Evolutionary conservation across 768 basidiomycete genomes (phyloP).

Genomic region (Tylopilus intermedius): DNA sequence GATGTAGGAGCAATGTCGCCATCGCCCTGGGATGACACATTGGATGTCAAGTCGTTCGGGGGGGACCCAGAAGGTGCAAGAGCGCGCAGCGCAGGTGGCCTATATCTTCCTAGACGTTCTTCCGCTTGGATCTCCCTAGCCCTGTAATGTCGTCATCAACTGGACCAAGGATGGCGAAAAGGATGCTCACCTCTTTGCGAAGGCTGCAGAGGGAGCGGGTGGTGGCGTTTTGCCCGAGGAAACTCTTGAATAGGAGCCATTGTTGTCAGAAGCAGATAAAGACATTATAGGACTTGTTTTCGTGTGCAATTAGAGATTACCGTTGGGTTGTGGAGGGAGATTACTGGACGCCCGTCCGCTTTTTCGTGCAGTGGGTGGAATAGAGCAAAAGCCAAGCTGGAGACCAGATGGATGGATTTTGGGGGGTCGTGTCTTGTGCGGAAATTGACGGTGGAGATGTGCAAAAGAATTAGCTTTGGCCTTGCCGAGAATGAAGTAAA

Average conservation of each 20-base stretch:
- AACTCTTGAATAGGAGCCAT: conserved; percentile 74
- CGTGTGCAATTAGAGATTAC: conserved; percentile 79
- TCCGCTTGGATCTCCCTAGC: conserved; percentile 83
- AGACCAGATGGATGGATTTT: conserved; percentile 16
- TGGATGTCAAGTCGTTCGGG: conserved; percentile 60
- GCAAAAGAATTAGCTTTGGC: conserved; percentile 30
- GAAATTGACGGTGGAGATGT: conserved; percentile 21
- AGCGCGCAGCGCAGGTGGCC: conserved; percentile 73
- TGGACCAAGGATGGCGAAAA: conserved; percentile 13
- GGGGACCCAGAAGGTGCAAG: conserved; percentile 67
- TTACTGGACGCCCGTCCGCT: conserved; percentile 31
- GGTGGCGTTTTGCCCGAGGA: conserved; percentile 87
- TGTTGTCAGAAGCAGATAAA: conserved; percentile 81
- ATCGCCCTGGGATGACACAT: conserved; percentile 56
- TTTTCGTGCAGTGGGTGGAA: conserved; percentile 30
- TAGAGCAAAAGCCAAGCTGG: conserved; percentile 20
- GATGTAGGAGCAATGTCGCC: conserved; percentile 57
- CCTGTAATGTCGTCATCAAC: conserved; percentile 37
- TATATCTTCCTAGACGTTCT: conserved; percentile 66
- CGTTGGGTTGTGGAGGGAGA: conserved; percentile 33
- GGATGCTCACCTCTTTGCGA: conserved; percentile 68
- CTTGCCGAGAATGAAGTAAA: conserved; percentile 25
- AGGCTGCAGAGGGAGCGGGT: conserved; percentile 85
- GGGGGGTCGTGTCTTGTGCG: conserved; percentile 26
- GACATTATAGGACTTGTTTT: conserved; percentile 74